phyloP scores from a whole-genome alignment of 2,329 filamentous ascomycete genomes.

The Colletotrichum siamense region DNA sequence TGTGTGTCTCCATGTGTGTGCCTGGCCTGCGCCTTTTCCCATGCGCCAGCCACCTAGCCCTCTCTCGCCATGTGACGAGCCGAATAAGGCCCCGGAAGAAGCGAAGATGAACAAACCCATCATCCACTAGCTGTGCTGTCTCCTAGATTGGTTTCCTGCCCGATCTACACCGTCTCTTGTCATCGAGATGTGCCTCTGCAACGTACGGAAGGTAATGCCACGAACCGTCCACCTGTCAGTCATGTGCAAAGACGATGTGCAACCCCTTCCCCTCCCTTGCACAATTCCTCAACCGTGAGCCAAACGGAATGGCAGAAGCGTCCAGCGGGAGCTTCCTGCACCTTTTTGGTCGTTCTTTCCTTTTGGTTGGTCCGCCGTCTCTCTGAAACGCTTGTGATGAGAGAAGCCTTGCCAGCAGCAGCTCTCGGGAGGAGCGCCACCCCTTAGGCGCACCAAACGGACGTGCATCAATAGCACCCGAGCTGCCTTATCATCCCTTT shows the following conservation, averaged over 20 bases:
- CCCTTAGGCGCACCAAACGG: not conserved
- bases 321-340: not conserved
- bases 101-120: not conserved
- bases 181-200: not conserved
- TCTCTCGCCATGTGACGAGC: slow-evolving; percentile 4
- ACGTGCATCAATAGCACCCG: not conserved
- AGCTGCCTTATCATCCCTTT: not conserved
- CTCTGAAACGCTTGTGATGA: not conserved
- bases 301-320: not conserved
- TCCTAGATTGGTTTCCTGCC: not conserved
- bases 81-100: not conserved
- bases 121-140: not conserved
- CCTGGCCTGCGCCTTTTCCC: not conserved
- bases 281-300: not conserved
- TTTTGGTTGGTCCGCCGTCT: not conserved
- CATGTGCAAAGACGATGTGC: not conserved
- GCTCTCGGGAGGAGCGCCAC: not conserved
- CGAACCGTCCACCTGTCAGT: not conserved
- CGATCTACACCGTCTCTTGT: not conserved
- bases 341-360: not conserved
- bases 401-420: not conserved
- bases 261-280: not conserved
- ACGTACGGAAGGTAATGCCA: not conserved
- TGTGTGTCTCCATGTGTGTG: too few relatives aligned
- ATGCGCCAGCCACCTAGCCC: not conserved